These are phyloP conservation scores for Hypoxylon fuscum DNA, from an alignment of 495 filamentous ascomycete genomes.

Conservation along the genomic window DNA sequence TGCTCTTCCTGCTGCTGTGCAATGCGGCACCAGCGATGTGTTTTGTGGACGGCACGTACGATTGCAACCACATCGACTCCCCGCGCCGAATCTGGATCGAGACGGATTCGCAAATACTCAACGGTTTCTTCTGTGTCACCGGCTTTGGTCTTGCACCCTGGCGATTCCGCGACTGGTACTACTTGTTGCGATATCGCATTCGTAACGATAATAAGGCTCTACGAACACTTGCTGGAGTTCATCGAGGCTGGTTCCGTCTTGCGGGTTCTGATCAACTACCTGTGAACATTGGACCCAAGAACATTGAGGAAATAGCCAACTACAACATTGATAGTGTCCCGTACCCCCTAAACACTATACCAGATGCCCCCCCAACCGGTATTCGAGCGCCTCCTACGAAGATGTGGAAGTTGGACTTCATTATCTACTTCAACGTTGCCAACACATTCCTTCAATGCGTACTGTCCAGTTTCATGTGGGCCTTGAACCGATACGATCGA, in stretches of 20 bases:
- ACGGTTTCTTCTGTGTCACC: slow-evolving; percentile 85
- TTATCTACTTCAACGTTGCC: slow-evolving; percentile 75
- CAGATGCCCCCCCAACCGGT: slow-evolving; percentile 68
- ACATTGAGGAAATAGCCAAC: slow-evolving; percentile 50
- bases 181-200: slow-evolving; percentile 69
- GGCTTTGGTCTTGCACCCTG: slow-evolving; percentile 86
- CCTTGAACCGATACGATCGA: slow-evolving; percentile 71
- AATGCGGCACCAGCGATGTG: slow-evolving; percentile 84
- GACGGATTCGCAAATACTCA: slow-evolving; percentile 84
- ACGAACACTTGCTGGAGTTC: slow-evolving; percentile 69
- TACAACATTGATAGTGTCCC: slow-evolving; percentile 57
- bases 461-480: slow-evolving; percentile 84
- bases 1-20: slow-evolving; percentile 85
- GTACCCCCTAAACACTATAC: slow-evolving; percentile 62
- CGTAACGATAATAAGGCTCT: slow-evolving; percentile 61
- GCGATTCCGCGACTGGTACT: slow-evolving; percentile 83
- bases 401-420: slow-evolving; percentile 81
- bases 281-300: slow-evolving; percentile 52
- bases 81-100: slow-evolving; percentile 84
- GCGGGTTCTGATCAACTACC: slow-evolving; percentile 62
- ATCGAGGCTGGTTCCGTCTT: slow-evolving; percentile 76
- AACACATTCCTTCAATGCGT: slow-evolving; percentile 80
- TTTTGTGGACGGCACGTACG: slow-evolving; percentile 54
- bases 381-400: slow-evolving; percentile 69
- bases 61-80: slow-evolving; percentile 77